These are phyloP conservation scores for Chalciporus sp. DNA, from an alignment of 1,284 basidiomycete species.

Conservation along the genomic window DNA sequence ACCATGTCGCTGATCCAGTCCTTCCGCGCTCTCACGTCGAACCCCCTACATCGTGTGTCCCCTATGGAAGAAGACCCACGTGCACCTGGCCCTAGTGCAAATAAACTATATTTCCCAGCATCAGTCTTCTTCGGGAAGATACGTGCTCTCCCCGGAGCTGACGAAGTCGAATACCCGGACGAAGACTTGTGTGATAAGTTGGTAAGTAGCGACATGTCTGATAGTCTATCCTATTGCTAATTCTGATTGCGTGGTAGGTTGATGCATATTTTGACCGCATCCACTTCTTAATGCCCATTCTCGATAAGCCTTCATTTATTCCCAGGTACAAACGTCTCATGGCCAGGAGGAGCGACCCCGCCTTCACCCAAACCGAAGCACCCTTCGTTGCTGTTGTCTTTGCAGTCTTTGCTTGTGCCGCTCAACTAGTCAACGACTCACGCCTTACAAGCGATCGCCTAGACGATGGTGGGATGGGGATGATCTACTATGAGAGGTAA, in stretches of 20 bases:
- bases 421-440: slow-evolving; percentile 74
- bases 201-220: slow-evolving; percentile 35
- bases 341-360: slow-evolving; percentile 61
- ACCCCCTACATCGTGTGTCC: slow-evolving; percentile 74
- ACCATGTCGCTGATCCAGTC: slow-evolving; percentile 90
- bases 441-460: slow-evolving; percentile 60
- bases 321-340: slow-evolving; percentile 71
- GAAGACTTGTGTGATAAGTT: slow-evolving; percentile 83
- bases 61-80: slow-evolving; percentile 81
- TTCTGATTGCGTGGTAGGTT: slow-evolving; percentile 51
- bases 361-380: slow-evolving; percentile 57
- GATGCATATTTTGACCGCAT: slow-evolving; percentile 83
- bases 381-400: slow-evolving; percentile 80
- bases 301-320: slow-evolving; percentile 83
- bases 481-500: slow-evolving; percentile 84
- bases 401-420: slow-evolving; percentile 82
- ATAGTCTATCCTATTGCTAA: slow-evolving; percentile 18
- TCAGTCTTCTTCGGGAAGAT: slow-evolving; percentile 88
- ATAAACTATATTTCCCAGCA: slow-evolving; percentile 87
- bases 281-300: slow-evolving; percentile 82
- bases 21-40: slow-evolving; percentile 74
- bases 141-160: slow-evolving; percentile 77
- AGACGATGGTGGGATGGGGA: slow-evolving; percentile 81
- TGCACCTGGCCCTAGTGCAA: slow-evolving; percentile 71
- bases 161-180: slow-evolving; percentile 86